Base-by-base conservation (phyloP, 1,284 basidiomycete species). In the Xerocomus nothofagi region DNA sequence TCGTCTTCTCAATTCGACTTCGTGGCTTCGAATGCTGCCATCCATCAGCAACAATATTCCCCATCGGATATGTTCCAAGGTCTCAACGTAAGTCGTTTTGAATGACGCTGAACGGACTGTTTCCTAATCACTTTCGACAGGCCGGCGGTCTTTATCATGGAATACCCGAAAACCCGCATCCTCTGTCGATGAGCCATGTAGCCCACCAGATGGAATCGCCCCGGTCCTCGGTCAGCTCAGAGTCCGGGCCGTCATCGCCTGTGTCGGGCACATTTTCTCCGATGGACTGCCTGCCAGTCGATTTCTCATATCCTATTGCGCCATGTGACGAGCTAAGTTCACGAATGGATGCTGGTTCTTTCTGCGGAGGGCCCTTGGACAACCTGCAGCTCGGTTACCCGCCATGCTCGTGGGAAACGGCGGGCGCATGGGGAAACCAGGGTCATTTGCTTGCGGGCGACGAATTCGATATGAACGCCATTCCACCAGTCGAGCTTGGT, bases 401-500 rank as follows among this genome's bases (percentile, higher is more conserved):
- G 21, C 39, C 58, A 1, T 69, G 55, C 42, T 53, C 66, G 30
- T 75, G 75, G 74, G 60, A 65, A 6, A 46, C 59, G 9, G 56
- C 60, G 24, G 49, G 57, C 14, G 47, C 61, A 31, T 67, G 68
- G 61, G 75, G 71, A 59, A 62, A 45, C 29, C 67, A 68, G 29
- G 40, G 49, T 14, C 69, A 70, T 32, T 57, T 70, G 50, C 63
- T 78, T 50, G 67, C 66, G 38, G 69, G 66, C 33, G 76, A 76
- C 56, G 75, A 78, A 64, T 77, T 78, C 62, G 75, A 75, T 59
- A 61, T 78, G 53, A 57, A 44, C 45, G 60, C 72, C 26, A 78
- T 77, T 53, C 75, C 75, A 34, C 75, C 76, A 0, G 70, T 78
- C 61, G 72, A 77, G 50, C 61, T 77, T 40, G 75, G 75, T 21